Percentiles rank a stretch among this genome's conserved stretches.
Evolutionary conservation across 202 grass and related monocot species (phyloP).

Genomic region (Eragrostis tef): DNA sequence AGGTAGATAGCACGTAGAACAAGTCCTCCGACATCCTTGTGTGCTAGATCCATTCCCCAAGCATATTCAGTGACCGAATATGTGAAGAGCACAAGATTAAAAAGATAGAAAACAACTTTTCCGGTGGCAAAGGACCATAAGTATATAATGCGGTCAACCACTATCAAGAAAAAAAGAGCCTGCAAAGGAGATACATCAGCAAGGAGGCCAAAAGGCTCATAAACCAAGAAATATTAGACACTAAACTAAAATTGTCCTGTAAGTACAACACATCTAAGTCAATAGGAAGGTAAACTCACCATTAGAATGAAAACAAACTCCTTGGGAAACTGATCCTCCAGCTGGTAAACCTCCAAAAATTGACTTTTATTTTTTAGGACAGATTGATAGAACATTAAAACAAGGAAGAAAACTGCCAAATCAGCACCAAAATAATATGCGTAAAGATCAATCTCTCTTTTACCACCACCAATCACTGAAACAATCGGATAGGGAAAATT

Average conservation of each 20-base stretch:
- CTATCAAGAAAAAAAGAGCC: constrained; percentile 98
- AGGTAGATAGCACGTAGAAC: constrained; percentile 88
- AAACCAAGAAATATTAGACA: constrained; percentile 39
- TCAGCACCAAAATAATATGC: constrained; percentile 97
- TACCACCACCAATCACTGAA: constrained; percentile 91
- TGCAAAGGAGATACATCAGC: constrained; percentile 51
- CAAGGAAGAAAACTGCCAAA: constrained; percentile 92
- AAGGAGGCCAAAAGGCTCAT: not conserved
- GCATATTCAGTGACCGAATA: constrained; percentile 97
- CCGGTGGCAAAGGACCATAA: constrained; percentile 88
- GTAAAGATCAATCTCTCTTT: constrained; percentile 94
- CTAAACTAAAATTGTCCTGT: constrained; percentile 23
- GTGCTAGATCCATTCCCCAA: constrained; percentile 81
- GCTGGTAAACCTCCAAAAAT: constrained; percentile 92
- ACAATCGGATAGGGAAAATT: constrained; percentile 79
- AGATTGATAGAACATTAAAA: constrained; percentile 93
- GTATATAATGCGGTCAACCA: constrained; percentile 98
- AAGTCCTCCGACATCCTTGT: constrained; percentile 79
- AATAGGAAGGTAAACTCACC: constrained; percentile 53
- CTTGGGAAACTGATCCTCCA: constrained; percentile 97
- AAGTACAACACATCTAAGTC: constrained; percentile 36
- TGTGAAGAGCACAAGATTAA: constrained; percentile 93
- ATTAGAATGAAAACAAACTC: constrained; percentile 98
- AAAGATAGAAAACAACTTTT: constrained; percentile 96
- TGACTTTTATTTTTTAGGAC: constrained; percentile 93